Evolutionary conservation across 441 rosid species (phyloP).

Genomic region (Populus hybrid): DNA sequence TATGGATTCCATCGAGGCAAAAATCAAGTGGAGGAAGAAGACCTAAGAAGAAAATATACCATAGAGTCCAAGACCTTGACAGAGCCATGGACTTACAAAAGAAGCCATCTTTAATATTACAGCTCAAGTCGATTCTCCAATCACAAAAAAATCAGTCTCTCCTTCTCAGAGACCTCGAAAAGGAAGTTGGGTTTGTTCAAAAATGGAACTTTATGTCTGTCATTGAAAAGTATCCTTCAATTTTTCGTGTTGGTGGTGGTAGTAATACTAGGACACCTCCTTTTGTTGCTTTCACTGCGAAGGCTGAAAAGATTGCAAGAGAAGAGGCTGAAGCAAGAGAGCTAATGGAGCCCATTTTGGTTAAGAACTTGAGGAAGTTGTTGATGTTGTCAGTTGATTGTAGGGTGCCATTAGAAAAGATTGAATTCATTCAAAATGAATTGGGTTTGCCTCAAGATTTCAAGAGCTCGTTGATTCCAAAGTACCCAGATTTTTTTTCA

Average conservation of each 20-base stretch:
- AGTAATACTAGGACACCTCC: slow-evolving; percentile 43
- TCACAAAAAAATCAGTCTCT: slow-evolving; percentile 51
- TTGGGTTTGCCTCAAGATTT: slow-evolving; percentile 74
- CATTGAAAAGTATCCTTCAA: slow-evolving; percentile 70
- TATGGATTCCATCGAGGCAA: slow-evolving; percentile 43
- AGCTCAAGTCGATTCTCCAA: slow-evolving; percentile 65
- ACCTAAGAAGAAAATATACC: slow-evolving; percentile 81
- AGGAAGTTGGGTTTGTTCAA: slow-evolving; percentile 79
- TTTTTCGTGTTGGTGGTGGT: slow-evolving; percentile 58
- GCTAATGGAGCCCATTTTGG: slow-evolving; percentile 72
- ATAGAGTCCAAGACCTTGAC: slow-evolving; percentile 65
- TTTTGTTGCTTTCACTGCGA: slow-evolving; percentile 53
- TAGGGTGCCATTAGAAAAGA: slow-evolving; percentile 65
- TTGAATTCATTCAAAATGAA: slow-evolving; percentile 59
- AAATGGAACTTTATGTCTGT: slow-evolving; percentile 55
- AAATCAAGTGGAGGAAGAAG: slow-evolving; percentile 65
- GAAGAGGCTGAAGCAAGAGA: slow-evolving; percentile 50
- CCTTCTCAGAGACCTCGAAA: slow-evolving; percentile 82
- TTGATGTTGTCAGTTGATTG: slow-evolving; percentile 85
- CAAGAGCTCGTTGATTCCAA: slow-evolving; percentile 51
- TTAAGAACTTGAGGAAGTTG: slow-evolving; percentile 70
- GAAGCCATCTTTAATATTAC: slow-evolving; percentile 63
- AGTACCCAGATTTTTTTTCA: slow-evolving; percentile 62
- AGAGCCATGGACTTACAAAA: slow-evolving; percentile 72
- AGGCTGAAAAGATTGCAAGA: slow-evolving; percentile 53